Base-by-base conservation (phyloP, 169 alveolate species). In the Cryptosporidium felis region DNA sequence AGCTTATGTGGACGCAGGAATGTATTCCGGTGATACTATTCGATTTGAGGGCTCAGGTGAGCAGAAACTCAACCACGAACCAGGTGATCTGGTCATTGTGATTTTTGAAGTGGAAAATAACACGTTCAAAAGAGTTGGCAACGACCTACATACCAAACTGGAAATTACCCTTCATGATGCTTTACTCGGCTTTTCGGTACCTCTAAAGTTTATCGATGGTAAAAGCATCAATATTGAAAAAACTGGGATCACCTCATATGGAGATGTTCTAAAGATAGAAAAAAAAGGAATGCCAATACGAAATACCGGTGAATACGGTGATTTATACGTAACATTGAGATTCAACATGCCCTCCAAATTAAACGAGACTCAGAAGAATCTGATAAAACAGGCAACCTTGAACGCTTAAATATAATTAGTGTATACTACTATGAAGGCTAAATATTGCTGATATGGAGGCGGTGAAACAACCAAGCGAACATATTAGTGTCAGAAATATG, bases 1-100 rank as follows among this genome's bases (percentile, higher is more conserved):
- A 1, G 92, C 89, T 18, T 46, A 62, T 6, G 80, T 90, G 10
- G 93, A 90, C 14, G 28, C 91, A 30, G 93, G 93, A 45, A 82
- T 85, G 92, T 56, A 62, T 45, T 81, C 91, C 42, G 93, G 93
- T 51, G 95, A 93, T 38, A 91, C 88, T 45, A 92, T 93, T 36
- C 91, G 91, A 28, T 82, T 93, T 49, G 94, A 92, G 46, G 94
- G 94, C 46, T 90, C 92, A 34, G 96, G 96, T 14, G 93, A 93
- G 61, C 94, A 93, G 58, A 89, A 88, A 58, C 93, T 93, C 9
- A 93, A 94, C 30, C 45, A 89, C 47, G 90, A 91, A 47, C 89
- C 93, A 41, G 96, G 96, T 28, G 93, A 93, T 61, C 51, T 93
- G 18, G 53, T 93, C 18, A 82, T 93, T 46, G 90, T 82, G n/a